Evolutionary conservation across 176 grass and related monocot species (phyloP), one percentile per base, ranked within the genome.

Genomic region (Oryza officinalis): DNA sequence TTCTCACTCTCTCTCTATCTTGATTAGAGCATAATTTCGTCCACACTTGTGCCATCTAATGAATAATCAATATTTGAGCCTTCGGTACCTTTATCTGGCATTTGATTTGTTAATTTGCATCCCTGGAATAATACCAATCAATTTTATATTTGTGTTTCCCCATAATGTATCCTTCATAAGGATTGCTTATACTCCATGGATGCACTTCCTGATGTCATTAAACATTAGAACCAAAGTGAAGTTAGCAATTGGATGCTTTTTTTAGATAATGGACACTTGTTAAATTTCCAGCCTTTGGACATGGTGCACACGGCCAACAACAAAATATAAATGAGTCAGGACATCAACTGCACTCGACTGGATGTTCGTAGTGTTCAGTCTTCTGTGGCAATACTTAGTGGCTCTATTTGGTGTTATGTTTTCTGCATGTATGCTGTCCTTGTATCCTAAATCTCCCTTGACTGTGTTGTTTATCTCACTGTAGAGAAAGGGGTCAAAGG

Each of bases 401-500:
- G 1, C 80, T 20, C 38, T 65, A 65, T 70, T 49, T 74, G 38
- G 49, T 31, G 4, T 27, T 75, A 27, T 79, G 54, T 44, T 76
- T 63, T 26, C 10, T 87, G 20, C 64, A n/a, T 70, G 27, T 25
- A 17, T 18, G 31, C 6, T 25, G 12, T 13, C 18, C 10, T 80
- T 82, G 46, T 50, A 10, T 54, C 70, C 68, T 65, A 26, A 7
- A 26, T 40, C 68, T 83, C 15, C 40, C 37, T 65, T 44, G 69
- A 15, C 13, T 35, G 5, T 54, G 26, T 33, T 71, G 13, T 85
- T 81, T 63, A 31, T 40, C 13, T 70, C 52, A 84, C 46, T 87
- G 31, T 77, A 99, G 93, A 65, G 96, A 99, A 93, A 87, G 91
- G 64, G 96, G 96, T 63, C 93, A 94, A 88, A 91, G 96, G 88